Percentiles rank a stretch among this genome's conserved stretches.
These are phyloP conservation scores for Nitzschia putrida DNA, from an alignment of 108 stramenopile genomes.

Conservation along the genomic window DNA sequence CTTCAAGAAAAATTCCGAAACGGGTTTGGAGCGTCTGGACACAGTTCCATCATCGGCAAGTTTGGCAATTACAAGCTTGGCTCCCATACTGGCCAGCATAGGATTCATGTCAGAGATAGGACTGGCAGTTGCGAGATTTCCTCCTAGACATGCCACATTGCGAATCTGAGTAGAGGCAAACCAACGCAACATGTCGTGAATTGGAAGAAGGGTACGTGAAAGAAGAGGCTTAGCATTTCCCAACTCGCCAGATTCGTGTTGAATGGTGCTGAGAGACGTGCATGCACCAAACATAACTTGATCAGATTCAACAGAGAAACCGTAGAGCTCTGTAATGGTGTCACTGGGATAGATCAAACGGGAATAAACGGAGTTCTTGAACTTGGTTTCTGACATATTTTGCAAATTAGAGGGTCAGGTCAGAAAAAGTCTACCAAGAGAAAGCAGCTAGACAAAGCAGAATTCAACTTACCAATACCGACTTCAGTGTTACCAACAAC, in stretches of 20 bases:
- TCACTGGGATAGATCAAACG: constrained; percentile 71
- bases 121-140: constrained; percentile 93
- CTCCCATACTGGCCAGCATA: constrained; percentile 73
- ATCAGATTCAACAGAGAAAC: constrained; percentile 35
- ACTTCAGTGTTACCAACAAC: constrained; percentile 96
- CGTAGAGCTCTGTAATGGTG: constrained; percentile 51
- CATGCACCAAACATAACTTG: constrained; percentile 68
- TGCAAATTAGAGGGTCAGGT: background rate
- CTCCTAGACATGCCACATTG: constrained; percentile 92
- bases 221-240: constrained; percentile 12
- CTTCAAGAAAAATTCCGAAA: constrained; percentile 85
- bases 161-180: constrained; percentile 96
- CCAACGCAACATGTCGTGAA: constrained; percentile 93
- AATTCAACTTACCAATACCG: constrained; percentile 62
- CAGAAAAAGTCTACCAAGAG: background rate
- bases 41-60: constrained; percentile 40
- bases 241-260: constrained; percentile 52
- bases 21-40: constrained; percentile 55
- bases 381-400: constrained; percentile 60
- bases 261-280: constrained; percentile 65
- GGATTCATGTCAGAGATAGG: constrained; percentile 98
- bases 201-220: constrained; percentile 63
- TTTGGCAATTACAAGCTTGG: constrained; percentile 66
- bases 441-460: background rate
- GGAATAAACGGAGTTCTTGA: constrained; percentile 77